Evolutionary conservation across 2,329 filamentous ascomycete species (phyloP).

Genomic region (Harringtonia aguacate): DNA sequence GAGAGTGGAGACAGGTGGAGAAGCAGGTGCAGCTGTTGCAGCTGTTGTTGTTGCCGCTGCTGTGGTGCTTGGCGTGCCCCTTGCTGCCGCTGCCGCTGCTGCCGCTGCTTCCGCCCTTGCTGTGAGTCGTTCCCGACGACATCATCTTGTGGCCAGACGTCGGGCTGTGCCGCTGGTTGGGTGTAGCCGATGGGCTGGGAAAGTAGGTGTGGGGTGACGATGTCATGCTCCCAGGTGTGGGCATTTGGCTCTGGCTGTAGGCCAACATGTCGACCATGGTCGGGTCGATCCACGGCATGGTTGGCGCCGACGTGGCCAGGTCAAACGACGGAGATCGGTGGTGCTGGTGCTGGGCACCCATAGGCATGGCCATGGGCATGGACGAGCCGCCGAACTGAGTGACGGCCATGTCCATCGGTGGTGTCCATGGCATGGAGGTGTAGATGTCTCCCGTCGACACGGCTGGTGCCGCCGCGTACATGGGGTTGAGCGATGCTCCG

Average conservation of each 20-base stretch:
- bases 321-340: slow-evolving; percentile 19
- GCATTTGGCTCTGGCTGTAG: slow-evolving; percentile 20
- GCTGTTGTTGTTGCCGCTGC: neutral
- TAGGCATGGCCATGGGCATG: slow-evolving; percentile 22
- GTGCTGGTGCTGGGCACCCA: slow-evolving; percentile 9
- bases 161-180: slow-evolving; percentile 20
- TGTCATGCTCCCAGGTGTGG: slow-evolving; percentile 24
- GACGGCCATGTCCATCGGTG: slow-evolving; percentile 23
- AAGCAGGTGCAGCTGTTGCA: slow-evolving; percentile 30
- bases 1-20: slow-evolving; percentile 31
- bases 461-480: neutral
- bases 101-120: neutral
- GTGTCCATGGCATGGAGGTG: slow-evolving; percentile 27
- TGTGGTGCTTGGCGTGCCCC: neutral
- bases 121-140: slow-evolving; percentile 1
- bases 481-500: neutral
- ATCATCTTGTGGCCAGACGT: slow-evolving; percentile 18
- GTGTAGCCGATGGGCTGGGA: slow-evolving; percentile 27
- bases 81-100: slow-evolving; percentile 1
- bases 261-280: slow-evolving; percentile 18
- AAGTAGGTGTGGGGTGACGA: slow-evolving; percentile 20
- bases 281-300: slow-evolving; percentile 8
- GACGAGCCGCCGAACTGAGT: slow-evolving; percentile 22
- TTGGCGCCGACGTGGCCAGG: slow-evolving; percentile 14
- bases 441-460: slow-evolving; percentile 22